Base-by-base conservation (phyloP, 129 eudicot genomes). In the Ambrosia artemisiifolia region DNA sequence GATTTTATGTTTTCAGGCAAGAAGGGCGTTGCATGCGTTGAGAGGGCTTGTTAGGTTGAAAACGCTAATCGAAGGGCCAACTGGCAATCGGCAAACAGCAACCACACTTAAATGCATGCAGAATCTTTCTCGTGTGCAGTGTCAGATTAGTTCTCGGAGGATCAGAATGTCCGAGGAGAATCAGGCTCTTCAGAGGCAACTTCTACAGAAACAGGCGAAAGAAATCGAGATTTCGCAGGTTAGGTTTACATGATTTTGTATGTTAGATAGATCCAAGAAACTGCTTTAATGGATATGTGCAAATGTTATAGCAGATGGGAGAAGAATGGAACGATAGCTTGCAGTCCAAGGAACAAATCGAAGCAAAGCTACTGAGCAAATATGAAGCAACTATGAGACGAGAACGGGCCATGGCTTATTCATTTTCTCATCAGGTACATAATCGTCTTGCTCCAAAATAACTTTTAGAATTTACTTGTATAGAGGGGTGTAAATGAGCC, bases 351-450 rank as follows among this genome's bases (percentile, higher is more conserved):
- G 98, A 93, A 73, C 92, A 89, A 81, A 80, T 89, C 0, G 95
- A 93, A 83, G 92, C 95, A 42, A 89, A 80, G 54, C 70, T 89
- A 47, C 74, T 89, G 63, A 81, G 81, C 79, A 93, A 89, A 75
- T 88, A 79, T 43, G 98, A 93, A 74, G 98, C 98, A 48, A 78
- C 98, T 42, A 85, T 93, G 89, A 87, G 95, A 74, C 84, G 96
- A 65, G 98, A 93, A 81, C 85, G 95, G 65, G 94, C 98, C 34
- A 66, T 89, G 82, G 96, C 98, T 61, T 93, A 93, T 82, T 90
- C 96, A 16, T 93, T 81, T 78, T 83, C 98, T 78, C 98, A 93
- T 84, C 98, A 93, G 94, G 98, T 89, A 92, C 61, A 51, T 20
- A 59, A 7, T 3, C 42, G 1, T 42, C 8, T 62, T 7, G 67